Evolutionary conservation across 441 rosid genomes (phyloP), one percentile per base, ranked within the genome.

Genomic region (Gossypium aridum): DNA sequence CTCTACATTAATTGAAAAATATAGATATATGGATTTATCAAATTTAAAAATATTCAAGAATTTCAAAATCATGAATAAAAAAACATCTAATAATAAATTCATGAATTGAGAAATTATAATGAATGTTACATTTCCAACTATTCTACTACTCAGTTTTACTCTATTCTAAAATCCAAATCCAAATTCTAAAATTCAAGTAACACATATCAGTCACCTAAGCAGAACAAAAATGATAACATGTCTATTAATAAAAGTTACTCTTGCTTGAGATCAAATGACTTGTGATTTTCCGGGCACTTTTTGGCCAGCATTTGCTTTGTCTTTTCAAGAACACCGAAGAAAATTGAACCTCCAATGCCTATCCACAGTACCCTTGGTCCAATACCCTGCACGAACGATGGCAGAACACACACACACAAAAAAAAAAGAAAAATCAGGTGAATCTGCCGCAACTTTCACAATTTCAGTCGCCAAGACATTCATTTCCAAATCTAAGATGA

Each of bases 291-390:
- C 14, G 88, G 83, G 8, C 79, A 89, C 81, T 85, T 82, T 61
- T 89, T 81, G 4, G 89, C 83, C 31, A 90, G 92, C 70, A 81
- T 62, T 61, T 86, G 81, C 84, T 89, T 90, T 3, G 91, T 88
- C 66, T 89, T 82, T 80, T 90, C 92, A 2, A 90, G 87, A 71
- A 89, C 88, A 7, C 92, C 90, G 28, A 88, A 90, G 76, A 88
- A 88, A 65, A 90, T 88, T 20, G 95, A 88, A 62, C 91, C 95
- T 6, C 92, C 95, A 37, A 90, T 79, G 62, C 95, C 95, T 59
- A 88, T 89, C 95, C 95, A 90, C 79, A 90, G 31, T 72, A 90
- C 91, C 78, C 95, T 90, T 23, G 91, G 95, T 47, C 85, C 92
- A 1, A 90, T 86, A 74, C 95, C 95, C 95, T 90, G 85, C 61